Percentiles rank a stretch among this genome's conserved stretches.
Evolutionary conservation across 441 rosid genomes (phyloP).

Genomic region (Sinapis alba): DNA sequence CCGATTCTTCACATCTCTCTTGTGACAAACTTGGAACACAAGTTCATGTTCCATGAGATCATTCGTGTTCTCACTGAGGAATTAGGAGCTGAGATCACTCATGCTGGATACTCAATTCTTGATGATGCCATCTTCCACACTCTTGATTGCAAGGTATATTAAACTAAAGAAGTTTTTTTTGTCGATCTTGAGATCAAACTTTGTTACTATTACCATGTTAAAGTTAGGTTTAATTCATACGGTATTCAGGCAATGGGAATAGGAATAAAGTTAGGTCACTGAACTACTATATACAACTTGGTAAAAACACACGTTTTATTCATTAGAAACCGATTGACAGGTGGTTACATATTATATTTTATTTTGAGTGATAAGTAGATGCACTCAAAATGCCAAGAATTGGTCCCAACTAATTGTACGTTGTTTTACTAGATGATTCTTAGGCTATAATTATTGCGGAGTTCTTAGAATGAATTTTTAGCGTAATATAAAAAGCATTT

Average conservation of each 20-base stretch:
- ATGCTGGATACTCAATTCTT: conserved; percentile 56
- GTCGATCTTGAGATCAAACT: neutral
- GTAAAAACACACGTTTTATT: conserved; percentile 4
- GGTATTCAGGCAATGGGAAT: conserved; percentile 8
- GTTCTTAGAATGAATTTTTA: too few species aligned
- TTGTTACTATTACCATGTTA: neutral
- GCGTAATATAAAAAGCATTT: too few species aligned
- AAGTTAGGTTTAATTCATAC: neutral
- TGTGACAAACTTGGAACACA: conserved; percentile 52
- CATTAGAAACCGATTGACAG: neutral
- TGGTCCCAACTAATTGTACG: neutral
- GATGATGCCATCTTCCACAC: conserved; percentile 58
- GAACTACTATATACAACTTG: neutral
- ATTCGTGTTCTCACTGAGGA: conserved; percentile 64
- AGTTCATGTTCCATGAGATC: conserved; percentile 52
- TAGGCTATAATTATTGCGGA: too few species aligned
- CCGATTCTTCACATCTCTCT: conserved; percentile 56
- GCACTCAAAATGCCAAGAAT: conserved; percentile 7
- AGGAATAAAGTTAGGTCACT: neutral
- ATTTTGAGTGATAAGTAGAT: neutral
- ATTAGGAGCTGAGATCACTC: conserved; percentile 57
- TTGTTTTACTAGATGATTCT: conserved; percentile 4
- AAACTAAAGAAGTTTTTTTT: neutral
- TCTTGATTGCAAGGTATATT: conserved; percentile 57
- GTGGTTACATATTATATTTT: neutral